phyloP scores from a whole-genome alignment of 345 rosid genomes.

The Dipteronia dyeriana region DNA sequence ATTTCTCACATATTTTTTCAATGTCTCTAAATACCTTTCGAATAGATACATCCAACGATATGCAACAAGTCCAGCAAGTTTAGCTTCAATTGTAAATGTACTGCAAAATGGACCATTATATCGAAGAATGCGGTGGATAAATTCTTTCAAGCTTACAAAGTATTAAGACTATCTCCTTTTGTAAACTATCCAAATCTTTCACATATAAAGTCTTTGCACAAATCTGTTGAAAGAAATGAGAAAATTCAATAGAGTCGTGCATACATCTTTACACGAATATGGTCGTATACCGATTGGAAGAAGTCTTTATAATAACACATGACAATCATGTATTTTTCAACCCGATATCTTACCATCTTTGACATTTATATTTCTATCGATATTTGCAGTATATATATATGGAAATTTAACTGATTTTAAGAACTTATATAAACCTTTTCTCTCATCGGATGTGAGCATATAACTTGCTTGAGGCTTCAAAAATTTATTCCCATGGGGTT shows the following conservation, averaged over 20 bases:
- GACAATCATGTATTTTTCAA: neutral
- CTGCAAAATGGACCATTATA: neutral
- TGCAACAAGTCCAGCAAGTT: neutral
- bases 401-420: neutral
- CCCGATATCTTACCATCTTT: neutral
- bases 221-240: neutral
- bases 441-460: neutral
- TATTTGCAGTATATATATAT: neutral
- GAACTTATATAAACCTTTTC: neutral
- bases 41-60: neutral
- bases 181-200: neutral
- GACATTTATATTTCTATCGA: neutral
- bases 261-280: neutral
- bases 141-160: neutral
- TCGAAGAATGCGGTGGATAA: no score
- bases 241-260: neutral
- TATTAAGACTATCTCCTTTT: neutral
- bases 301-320: neutral
- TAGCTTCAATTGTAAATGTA: neutral
- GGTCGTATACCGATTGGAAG: neutral
- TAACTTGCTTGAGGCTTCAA: neutral
- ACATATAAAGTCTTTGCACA: neutral
- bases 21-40: neutral
- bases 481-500: neutral
- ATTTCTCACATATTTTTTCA: neutral